Base-by-base conservation (phyloP, 345 rosid species). In the Salix koriyanagi region DNA sequence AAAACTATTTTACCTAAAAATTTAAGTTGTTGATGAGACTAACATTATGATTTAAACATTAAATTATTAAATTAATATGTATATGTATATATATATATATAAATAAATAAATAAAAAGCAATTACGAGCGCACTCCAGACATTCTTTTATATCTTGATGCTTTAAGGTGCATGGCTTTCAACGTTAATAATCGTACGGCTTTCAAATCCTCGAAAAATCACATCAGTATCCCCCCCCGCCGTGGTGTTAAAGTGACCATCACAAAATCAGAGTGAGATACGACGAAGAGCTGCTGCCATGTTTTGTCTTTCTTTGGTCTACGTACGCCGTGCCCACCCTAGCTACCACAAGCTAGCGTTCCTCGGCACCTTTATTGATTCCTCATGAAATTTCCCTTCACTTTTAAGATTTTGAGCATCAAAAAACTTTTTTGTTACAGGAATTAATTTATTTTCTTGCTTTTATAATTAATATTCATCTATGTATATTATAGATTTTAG, bases 351-450 rank as follows among this genome's bases (percentile, higher is more conserved):
- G 64, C 28, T 58, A 58, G 52, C 18, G 16, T 46, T 14, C 52
- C 61, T 10, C 26, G 4, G 4, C 26, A 65, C 21, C 68, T 28
- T 2, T 16, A 28, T 32, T 65, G 3, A 28, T 32, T 26, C 36
- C 69, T 65, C 39, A 6, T 32, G 36, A 34, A 54, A 67, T 75
- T 48, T 74, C 28, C 82, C 77, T 75, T 79, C 77, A 4, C 61
- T 1, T 1, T 39, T 71, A 82, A 72, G 82, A 41, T 12, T 2
- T 2, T 2, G 14, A 41, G 46, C 46, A 11, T 41, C 46, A 41
- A 10, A 41, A 41, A 11, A 34, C 37, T 34, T 41, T 41, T 41
- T 41, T 41, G 44, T 11, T 9, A 41, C 2, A 41, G 44, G 13
- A 42, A 11, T 42, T 42, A 2, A 42, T 42, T 42, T 42, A 11